These are phyloP conservation scores for Anthracocystis walkeri DNA, from an alignment of 1,284 basidiomycete species.

Conservation along the genomic window DNA sequence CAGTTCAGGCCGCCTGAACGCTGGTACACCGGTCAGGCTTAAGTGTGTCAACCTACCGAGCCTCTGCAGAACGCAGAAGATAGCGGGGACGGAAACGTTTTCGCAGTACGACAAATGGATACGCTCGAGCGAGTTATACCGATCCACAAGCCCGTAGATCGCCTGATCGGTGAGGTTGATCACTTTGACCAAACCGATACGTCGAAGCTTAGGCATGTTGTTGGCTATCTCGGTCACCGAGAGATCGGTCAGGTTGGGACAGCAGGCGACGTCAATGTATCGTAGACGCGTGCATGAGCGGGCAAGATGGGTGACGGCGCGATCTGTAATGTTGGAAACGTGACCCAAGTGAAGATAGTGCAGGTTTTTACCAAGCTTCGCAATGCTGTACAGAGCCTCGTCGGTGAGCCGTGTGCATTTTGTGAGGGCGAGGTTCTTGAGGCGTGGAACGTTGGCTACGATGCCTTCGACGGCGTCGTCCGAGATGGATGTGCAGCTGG, in stretches of 20 bases:
- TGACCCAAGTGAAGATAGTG: slow-evolving; percentile 97
- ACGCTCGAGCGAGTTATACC: slow-evolving; percentile 83
- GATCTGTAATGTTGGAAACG: slow-evolving; percentile 85
- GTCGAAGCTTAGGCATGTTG: slow-evolving; percentile 85
- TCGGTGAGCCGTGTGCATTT: slow-evolving; percentile 91
- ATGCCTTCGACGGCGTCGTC: slow-evolving; percentile 93
- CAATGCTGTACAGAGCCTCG: slow-evolving; percentile 84
- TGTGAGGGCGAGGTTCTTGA: slow-evolving; percentile 90
- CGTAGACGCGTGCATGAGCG: slow-evolving; percentile 89
- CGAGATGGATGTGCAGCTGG: slow-evolving; percentile 82
- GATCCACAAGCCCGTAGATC: slow-evolving; percentile 82
- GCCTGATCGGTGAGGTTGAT: slow-evolving; percentile 92
- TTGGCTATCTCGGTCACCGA: slow-evolving; percentile 90
- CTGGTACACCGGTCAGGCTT: slow-evolving; percentile 93
- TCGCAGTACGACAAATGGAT: slow-evolving; percentile 98
- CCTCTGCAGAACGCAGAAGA: slow-evolving; percentile 88
- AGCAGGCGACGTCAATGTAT: slow-evolving; percentile 98
- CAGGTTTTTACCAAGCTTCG: slow-evolving; percentile 86
- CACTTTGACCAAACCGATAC: slow-evolving; percentile 93
- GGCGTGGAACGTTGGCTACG: slow-evolving; percentile 85
- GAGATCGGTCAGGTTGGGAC: slow-evolving; percentile 87
- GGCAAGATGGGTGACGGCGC: slow-evolving; percentile 84
- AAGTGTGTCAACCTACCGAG: slow-evolving; percentile 91
- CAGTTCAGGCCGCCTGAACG: slow-evolving; percentile 85
- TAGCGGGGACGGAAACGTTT: slow-evolving; percentile 89